Percentiles rank a stretch among this genome's conserved stretches.
Conservation (phyloP, 495 filamentous ascomycete genomes). For the Aspergillus conjunctus region DNA sequence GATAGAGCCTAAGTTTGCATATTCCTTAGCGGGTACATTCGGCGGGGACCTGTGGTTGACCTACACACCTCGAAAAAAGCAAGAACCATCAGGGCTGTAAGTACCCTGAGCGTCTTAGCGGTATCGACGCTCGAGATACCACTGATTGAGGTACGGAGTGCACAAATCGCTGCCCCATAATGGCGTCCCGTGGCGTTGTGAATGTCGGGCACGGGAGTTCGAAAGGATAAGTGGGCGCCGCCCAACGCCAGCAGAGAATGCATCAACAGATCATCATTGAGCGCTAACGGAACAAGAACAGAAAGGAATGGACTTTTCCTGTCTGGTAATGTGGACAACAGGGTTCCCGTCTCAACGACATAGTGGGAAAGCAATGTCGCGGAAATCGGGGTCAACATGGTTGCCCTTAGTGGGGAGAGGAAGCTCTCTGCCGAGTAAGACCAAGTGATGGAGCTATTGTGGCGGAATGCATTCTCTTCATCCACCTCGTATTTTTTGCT, state of each 20-base stretch:
- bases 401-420: not conserved
- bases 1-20: slow-evolving; percentile 9
- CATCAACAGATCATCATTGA: slow-evolving; percentile 13
- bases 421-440: not conserved
- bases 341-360: not conserved
- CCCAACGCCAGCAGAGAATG: slow-evolving; percentile 12
- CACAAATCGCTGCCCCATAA: slow-evolving; percentile 5
- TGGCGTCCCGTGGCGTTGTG: slow-evolving; percentile 3
- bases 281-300: slow-evolving; percentile 3
- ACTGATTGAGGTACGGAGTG: not conserved
- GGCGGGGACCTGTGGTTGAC: not conserved
- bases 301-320: slow-evolving; percentile 4
- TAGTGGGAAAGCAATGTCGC: slow-evolving; percentile 6
- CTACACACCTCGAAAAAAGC: slow-evolving; percentile 1
- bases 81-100: slow-evolving; percentile 2
- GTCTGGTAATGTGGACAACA: slow-evolving; percentile 1
- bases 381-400: slow-evolving; percentile 1
- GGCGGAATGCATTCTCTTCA: not conserved
- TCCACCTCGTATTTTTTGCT: not conserved
- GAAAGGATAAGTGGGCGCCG: slow-evolving; percentile 6
- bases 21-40: not conserved
- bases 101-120: not conserved
- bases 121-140: not conserved
- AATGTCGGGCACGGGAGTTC: slow-evolving; percentile 2
- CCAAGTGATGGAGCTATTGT: not conserved